phyloP scores from a whole-genome alignment of 2,329 filamentous ascomycete species.

The Ascochyta clinopodiicola region DNA sequence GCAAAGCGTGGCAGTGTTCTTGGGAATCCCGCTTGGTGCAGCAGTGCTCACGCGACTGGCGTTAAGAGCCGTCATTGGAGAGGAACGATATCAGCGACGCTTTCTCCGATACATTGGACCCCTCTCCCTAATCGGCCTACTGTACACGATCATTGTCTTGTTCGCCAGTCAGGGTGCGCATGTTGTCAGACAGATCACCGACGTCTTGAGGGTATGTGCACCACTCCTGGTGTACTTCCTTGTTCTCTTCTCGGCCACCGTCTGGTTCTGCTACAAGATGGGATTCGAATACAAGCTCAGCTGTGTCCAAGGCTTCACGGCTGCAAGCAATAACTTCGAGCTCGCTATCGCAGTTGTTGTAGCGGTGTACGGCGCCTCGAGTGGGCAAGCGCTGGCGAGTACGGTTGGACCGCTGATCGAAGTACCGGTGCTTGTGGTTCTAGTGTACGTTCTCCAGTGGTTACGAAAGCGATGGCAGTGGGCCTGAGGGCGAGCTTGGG shows the following conservation, averaged over 20 bases:
- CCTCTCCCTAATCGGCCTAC: slow-evolving; percentile 78
- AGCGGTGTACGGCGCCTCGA: slow-evolving; percentile 77
- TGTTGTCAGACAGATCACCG: slow-evolving; percentile 83
- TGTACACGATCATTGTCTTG: slow-evolving; percentile 86
- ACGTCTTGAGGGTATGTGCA: slow-evolving; percentile 80
- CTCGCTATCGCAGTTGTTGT: slow-evolving; percentile 88
- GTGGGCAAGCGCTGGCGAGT: slow-evolving; percentile 79
- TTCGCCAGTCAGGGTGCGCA: slow-evolving; percentile 83
- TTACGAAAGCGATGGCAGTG: slow-evolving; percentile 63
- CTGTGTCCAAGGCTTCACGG: slow-evolving; percentile 84
- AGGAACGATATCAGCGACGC: slow-evolving; percentile 68
- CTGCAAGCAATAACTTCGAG: slow-evolving; percentile 93
- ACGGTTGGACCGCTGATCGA: slow-evolving; percentile 88
- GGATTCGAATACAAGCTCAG: slow-evolving; percentile 76
- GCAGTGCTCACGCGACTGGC: slow-evolving; percentile 76
- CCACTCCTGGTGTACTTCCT: slow-evolving; percentile 83
- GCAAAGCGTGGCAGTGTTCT: slow-evolving; percentile 80
- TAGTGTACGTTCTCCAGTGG: slow-evolving; percentile 77
- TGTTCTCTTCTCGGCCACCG: slow-evolving; percentile 73
- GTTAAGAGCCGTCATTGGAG: slow-evolving; percentile 62
- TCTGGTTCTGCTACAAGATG: slow-evolving; percentile 66
- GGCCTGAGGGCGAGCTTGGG: slow-evolving; percentile 35
- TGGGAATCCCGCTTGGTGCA: slow-evolving; percentile 80
- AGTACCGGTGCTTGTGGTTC: slow-evolving; percentile 77
- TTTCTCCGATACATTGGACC: slow-evolving; percentile 76